phyloP scores from a whole-genome alignment of 2,329 filamentous ascomycete species.

The Penicillium paneum region DNA sequence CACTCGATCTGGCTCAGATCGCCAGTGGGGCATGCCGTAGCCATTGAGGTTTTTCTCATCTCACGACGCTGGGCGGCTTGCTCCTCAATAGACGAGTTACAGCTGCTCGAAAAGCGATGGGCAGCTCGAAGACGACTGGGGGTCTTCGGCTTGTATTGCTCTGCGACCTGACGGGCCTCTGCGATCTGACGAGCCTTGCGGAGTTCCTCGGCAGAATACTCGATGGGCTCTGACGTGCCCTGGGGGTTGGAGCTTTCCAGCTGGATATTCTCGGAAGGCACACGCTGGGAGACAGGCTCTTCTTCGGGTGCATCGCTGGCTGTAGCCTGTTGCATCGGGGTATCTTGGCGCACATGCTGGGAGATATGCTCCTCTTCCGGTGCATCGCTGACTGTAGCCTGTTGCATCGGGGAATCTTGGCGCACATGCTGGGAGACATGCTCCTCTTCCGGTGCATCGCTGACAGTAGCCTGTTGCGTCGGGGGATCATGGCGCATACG shows the following conservation, averaged over 20 bases:
- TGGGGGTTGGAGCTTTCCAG: conserved; percentile 13
- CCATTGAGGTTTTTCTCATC: not conserved
- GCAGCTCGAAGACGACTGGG: conserved; percentile 43
- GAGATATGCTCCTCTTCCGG: not conserved
- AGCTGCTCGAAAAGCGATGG: not conserved
- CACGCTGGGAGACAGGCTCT: not conserved
- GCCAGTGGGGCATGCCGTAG: not conserved
- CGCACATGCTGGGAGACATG: not conserved
- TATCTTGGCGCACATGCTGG: not conserved
- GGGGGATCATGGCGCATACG: not conserved
- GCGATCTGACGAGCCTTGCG: conserved; percentile 37
- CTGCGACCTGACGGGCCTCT: conserved; percentile 29
- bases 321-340: too few relatives aligned
- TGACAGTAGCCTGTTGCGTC: not conserved
- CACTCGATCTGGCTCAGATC: not conserved
- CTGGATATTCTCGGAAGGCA: not conserved
- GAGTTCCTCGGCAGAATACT: conserved; percentile 8
- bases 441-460: not conserved
- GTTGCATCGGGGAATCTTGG: not conserved
- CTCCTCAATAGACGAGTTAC: not conserved
- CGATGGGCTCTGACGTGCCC: not conserved
- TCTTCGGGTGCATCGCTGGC: not conserved
- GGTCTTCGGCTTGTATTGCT: conserved; percentile 44
- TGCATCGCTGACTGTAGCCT: not conserved
- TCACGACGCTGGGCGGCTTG: not conserved